Base-by-base conservation (phyloP, 129 eudicot genomes). In the Logfia minima region DNA sequence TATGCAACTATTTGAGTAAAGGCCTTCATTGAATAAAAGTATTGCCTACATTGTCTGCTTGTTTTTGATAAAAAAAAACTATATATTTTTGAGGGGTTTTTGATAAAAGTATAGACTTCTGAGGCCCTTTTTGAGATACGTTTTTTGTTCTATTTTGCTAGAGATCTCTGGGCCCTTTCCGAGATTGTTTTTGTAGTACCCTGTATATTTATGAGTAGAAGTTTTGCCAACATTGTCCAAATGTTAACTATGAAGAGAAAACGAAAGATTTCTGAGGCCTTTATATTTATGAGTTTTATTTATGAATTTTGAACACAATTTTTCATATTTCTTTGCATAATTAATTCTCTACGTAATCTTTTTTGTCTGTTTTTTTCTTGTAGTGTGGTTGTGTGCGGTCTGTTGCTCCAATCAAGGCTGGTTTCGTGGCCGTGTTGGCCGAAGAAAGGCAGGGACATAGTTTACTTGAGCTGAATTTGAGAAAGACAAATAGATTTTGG, bases 161-260 rank as follows among this genome's bases (percentile, higher is more conserved):
- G 18, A 45, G 18, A 45, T 48, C 55, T 14, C 18, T 2, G 1
- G 18, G 13, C 10, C 13, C 3, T 41, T 41, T 9, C 55, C 0
- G 55, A 43, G 5, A 0, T 34, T 65, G 19, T 19, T 19, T 18
- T 58, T 48, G 55, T 48, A 6, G 28, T 19, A 21, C 17, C 31
- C 51, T 11, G 2, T 72, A 60, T 65, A 24, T 24, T 0, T 24
- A 24, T 24, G 26, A 24, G 26, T 24, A 24, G 1, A 24, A 24
- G 26, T 24, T 24, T 83, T 74, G 83, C 86, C 80, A 43, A 83
- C 77, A 73, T 83, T 83, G 77, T 73, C 80, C 67, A 68, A 78
- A 17, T 59, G 4, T 73, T 55, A 26, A 53, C 4, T 6, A 37
- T 61, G 77, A 67, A 39, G 77, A 56, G 58, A 63, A 70, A 76